phyloP scores from a whole-genome alignment of 164 flowering plant genomes.

The Kingdonia uniflora region DNA sequence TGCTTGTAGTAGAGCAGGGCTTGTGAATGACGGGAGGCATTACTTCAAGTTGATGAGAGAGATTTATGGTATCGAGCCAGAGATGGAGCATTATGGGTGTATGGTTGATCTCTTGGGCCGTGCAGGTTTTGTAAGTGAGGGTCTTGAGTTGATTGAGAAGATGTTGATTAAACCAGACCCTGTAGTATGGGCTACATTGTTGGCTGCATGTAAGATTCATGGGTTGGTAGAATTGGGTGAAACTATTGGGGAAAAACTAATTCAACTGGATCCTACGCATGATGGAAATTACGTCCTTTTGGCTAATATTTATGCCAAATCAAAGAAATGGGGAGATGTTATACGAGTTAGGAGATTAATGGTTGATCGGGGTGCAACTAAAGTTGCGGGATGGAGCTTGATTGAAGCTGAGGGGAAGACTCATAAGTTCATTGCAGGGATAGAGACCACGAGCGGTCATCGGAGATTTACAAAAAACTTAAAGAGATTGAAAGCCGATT shows the following conservation, averaged over 20 bases:
- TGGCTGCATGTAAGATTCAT: conserved; percentile 39
- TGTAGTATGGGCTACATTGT: conserved; percentile 41
- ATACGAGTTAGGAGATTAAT: conserved; percentile 44
- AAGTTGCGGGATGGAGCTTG: conserved; percentile 50
- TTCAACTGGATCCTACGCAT: conserved; percentile 32
- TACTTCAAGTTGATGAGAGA: conserved; percentile 35
- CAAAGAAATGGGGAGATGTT: conserved; percentile 59
- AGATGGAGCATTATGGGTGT: conserved; percentile 55
- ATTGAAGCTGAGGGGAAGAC: conserved; percentile 48
- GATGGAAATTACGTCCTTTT: conserved; percentile 43
- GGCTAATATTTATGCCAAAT: conserved; percentile 49
- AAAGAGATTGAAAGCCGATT: conserved; percentile 34
- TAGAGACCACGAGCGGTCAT: conserved; percentile 34
- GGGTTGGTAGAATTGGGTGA: conserved; percentile 36
- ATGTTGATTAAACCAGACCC: conserved; percentile 33
- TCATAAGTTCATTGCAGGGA: conserved; percentile 55
- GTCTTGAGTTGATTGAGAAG: conserved; percentile 26
- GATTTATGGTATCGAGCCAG: conserved; percentile 28
- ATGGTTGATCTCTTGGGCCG: conserved; percentile 52
- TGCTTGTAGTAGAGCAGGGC: conserved; percentile 43
- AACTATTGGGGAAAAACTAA: conserved; percentile 29
- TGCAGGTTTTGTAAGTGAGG: conserved; percentile 39
- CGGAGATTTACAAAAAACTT: conserved; percentile 40
- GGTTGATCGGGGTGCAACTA: conserved; percentile 51
- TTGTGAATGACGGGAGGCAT: conserved; percentile 29